Evolutionary conservation across 1,139 yeast genomes (phyloP).

Genomic region (Candida sanyaensis): DNA sequence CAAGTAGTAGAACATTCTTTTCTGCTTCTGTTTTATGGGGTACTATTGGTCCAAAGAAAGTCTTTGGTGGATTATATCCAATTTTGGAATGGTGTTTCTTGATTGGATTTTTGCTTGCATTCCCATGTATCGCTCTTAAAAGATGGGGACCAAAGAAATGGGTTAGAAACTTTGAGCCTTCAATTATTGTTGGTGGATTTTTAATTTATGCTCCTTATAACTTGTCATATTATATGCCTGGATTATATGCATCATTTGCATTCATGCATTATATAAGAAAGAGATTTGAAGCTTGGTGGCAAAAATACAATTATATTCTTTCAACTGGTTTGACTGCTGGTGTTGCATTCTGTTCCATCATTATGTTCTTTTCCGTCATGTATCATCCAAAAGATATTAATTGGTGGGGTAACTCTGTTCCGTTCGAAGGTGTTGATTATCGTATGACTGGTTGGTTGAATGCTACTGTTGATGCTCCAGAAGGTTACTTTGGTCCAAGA

Average conservation of each 20-base stretch:
- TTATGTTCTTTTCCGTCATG: conserved; percentile 56
- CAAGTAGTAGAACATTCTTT: conserved; percentile 48
- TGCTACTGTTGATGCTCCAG: background rate
- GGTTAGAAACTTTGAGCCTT: conserved; percentile 41
- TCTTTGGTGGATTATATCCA: conserved; percentile 52
- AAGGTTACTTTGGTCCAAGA: background rate
- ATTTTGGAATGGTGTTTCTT: conserved; percentile 52
- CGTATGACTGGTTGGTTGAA: background rate
- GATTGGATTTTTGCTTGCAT: conserved; percentile 51
- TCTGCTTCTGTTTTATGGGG: conserved; percentile 66
- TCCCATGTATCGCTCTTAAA: conserved; percentile 43
- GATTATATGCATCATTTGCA: conserved; percentile 37
- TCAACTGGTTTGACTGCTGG: conserved; percentile 53
- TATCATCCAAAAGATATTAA: conserved; percentile 34
- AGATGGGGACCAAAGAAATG: conserved; percentile 30
- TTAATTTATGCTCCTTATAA: conserved; percentile 49
- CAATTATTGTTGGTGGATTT: conserved; percentile 43
- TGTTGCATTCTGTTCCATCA: conserved; percentile 48
- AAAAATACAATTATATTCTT: conserved; percentile 55
- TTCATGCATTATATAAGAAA: conserved; percentile 50
- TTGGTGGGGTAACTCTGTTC: conserved; percentile 63
- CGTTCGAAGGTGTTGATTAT: conserved; percentile 29
- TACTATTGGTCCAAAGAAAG: conserved; percentile 62
- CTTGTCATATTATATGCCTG: conserved; percentile 46
- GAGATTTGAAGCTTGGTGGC: conserved; percentile 52